phyloP scores from a whole-genome alignment of 164 flowering plant species.

The Vitis amurensis region DNA sequence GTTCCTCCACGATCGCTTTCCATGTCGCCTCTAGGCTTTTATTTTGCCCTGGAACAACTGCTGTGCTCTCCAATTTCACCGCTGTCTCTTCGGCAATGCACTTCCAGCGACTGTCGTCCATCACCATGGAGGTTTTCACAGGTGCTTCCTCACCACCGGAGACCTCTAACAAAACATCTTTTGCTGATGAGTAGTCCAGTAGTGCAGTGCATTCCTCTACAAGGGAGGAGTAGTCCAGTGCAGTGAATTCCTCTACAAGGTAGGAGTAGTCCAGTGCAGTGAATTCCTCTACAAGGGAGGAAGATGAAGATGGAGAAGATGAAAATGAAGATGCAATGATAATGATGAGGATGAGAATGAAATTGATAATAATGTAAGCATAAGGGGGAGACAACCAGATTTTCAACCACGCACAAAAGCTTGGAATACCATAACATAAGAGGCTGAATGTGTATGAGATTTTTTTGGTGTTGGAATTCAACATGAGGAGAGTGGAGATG shows the following conservation, averaged over 20 bases:
- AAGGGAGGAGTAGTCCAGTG: no score
- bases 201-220: no score
- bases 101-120: no score
- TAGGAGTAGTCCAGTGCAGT: no score
- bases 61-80: neutral
- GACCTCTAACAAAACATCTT: neutral
- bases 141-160: neutral
- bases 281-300: no score
- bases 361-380: constrained; percentile 27
- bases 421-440: constrained; percentile 14
- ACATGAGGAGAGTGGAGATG: constrained; percentile 10
- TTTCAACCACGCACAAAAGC: constrained; percentile 10
- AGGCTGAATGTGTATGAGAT: constrained; percentile 11
- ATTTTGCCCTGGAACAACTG: neutral
- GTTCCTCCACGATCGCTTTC: constrained; percentile 30
- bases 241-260: no score
- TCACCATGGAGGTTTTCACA: no score
- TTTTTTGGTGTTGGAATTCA: constrained; percentile 5
- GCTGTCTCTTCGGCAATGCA: no score
- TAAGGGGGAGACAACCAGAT: constrained; percentile 25
- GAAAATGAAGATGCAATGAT: constrained; percentile 17
- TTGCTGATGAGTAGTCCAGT: neutral
- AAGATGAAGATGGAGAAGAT: no score
- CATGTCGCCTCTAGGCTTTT: constrained; percentile 32
- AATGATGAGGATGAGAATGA: constrained; percentile 10